Conservation (phyloP, 225 moss, liverwort and hornwort genomes). For the Marchantia polymorpha region DNA sequence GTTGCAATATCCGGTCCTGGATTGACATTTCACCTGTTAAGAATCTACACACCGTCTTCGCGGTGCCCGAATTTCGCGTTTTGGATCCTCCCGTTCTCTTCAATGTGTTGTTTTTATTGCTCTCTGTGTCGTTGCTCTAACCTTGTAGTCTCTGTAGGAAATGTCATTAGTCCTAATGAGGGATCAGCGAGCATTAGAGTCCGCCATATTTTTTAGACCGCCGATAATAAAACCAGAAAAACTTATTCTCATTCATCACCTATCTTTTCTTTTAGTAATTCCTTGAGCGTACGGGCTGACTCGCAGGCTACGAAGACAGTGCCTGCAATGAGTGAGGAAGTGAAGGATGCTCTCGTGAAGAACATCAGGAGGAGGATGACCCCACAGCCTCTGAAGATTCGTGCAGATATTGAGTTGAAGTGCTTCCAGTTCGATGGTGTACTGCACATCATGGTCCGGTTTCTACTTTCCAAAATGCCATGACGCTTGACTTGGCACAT, state of each 20-base stretch:
- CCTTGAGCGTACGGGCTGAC: neutral
- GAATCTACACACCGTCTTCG: no score
- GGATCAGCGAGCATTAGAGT: no score
- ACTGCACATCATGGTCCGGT: slow-evolving; percentile 77
- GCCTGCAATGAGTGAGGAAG: slow-evolving; percentile 87
- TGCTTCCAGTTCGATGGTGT: slow-evolving; percentile 96
- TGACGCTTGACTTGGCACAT: neutral
- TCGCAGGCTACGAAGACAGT: slow-evolving; percentile 58
- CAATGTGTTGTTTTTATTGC: neutral
- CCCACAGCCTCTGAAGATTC: slow-evolving; percentile 91
- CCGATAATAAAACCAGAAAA: neutral
- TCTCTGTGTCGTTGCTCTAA: no score
- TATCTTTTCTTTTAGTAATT: no score
- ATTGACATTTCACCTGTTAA: no score
- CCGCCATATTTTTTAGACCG: no score
- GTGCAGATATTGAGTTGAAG: slow-evolving; percentile 95
- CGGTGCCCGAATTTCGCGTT: no score
- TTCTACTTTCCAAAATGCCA: neutral
- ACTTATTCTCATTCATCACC: no score
- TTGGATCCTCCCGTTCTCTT: neutral
- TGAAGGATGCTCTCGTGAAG: slow-evolving; percentile 83
- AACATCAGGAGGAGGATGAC: slow-evolving; percentile 97
- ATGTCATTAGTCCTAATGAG: no score
- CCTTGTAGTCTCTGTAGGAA: no score
- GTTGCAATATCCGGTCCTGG: no score